Conservation (phyloP, 1,139 yeast species). For the Saccharomyces hybrid region DNA sequence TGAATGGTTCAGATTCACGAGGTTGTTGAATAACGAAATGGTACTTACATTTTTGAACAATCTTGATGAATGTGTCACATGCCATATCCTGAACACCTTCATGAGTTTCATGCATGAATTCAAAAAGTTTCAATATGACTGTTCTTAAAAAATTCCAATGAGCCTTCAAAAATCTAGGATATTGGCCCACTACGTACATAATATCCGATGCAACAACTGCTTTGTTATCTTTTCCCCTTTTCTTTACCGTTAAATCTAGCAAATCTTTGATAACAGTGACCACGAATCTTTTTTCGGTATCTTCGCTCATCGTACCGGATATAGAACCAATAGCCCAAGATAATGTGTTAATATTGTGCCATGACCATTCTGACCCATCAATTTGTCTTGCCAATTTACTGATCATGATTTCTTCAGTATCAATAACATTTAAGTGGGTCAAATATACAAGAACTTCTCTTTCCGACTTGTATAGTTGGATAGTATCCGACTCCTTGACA, state of each 20-base stretch:
- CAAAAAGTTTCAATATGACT: slow-evolving; percentile 89
- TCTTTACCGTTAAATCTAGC: slow-evolving; percentile 86
- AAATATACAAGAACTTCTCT: slow-evolving; percentile 91
- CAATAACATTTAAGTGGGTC: slow-evolving; percentile 90
- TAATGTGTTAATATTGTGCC: slow-evolving; percentile 93
- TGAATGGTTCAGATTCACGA: slow-evolving; percentile 86
- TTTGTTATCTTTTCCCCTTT: slow-evolving; percentile 94
- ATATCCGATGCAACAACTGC: slow-evolving; percentile 98
- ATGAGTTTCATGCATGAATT: slow-evolving; percentile 98
- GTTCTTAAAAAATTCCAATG: slow-evolving; percentile 97
- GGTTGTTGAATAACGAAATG: slow-evolving; percentile 88
- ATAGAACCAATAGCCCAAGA: slow-evolving; percentile 99
- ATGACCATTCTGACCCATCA: slow-evolving; percentile 97
- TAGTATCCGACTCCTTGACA: slow-evolving; percentile 94
- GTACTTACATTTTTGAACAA: slow-evolving; percentile 88
- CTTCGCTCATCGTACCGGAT: slow-evolving; percentile 98
- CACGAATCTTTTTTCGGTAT: slow-evolving; percentile 88
- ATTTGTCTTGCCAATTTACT: slow-evolving; percentile 86
- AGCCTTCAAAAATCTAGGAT: slow-evolving; percentile 93
- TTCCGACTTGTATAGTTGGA: slow-evolving; percentile 89
- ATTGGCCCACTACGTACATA: slow-evolving; percentile 98
- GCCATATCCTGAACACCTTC: slow-evolving; percentile 99
- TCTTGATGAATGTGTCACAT: slow-evolving; percentile 95
- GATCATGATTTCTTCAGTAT: slow-evolving; percentile 90
- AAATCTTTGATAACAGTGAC: slow-evolving; percentile 90